Percentiles rank a stretch among this genome's conserved stretches.
Evolutionary conservation across 208 protist species (phyloP).

Genomic region (Vickermania ingenoplastis): DNA sequence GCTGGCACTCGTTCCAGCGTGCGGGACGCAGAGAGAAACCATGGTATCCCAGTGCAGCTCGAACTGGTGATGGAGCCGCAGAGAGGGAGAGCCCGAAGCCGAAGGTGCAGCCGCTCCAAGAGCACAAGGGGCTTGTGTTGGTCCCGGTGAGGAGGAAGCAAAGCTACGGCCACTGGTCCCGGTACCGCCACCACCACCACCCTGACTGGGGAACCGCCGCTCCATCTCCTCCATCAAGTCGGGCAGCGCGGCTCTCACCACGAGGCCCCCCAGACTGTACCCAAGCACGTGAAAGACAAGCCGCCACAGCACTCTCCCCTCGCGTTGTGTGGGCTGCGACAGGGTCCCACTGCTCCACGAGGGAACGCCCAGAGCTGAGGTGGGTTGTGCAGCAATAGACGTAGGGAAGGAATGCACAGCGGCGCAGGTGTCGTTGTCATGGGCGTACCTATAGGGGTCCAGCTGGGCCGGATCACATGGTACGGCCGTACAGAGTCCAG

Average conservation of each 20-base stretch:
- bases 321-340: no score
- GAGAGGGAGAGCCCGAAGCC: no score
- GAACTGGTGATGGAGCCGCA: no score
- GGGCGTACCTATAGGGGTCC: no score
- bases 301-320: neutral
- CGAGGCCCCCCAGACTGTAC: slow-evolving; percentile 16
- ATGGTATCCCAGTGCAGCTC: slow-evolving; percentile 9
- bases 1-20: slow-evolving; percentile 4
- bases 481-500: no score
- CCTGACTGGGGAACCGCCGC: neutral
- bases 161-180: neutral
- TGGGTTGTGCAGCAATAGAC: no score
- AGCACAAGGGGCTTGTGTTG: no score
- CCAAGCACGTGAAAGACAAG: neutral
- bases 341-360: no score
- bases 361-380: no score
- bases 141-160: neutral
- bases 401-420: no score
- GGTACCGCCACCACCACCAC: neutral
- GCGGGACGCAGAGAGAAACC: slow-evolving; percentile 12
- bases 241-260: slow-evolving; percentile 14
- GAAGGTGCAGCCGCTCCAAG: neutral
- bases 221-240: neutral
- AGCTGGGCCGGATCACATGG: no score
- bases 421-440: no score